Evolutionary conservation across 192 early-diverging fungal species (phyloP).

Genomic region (Backusella tarrabulga): DNA sequence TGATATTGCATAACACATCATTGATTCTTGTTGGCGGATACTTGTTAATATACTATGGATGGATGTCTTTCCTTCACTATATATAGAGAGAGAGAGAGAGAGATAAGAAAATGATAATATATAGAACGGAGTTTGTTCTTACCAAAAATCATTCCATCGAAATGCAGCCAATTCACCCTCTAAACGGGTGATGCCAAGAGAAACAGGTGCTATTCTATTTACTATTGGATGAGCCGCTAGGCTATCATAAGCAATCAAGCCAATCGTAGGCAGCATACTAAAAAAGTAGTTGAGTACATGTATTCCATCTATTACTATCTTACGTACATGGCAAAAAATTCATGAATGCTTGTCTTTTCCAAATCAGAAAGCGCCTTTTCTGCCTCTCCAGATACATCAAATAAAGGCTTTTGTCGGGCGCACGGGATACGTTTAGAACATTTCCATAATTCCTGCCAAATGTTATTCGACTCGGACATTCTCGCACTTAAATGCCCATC

Average conservation of each 20-base stretch:
- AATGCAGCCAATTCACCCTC: conserved; percentile 33
- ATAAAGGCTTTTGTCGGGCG: conserved; percentile 71
- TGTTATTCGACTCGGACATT: conserved; percentile 78
- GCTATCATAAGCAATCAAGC: conserved; percentile 71
- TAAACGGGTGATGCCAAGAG: conserved; percentile 32
- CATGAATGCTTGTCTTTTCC: conserved; percentile 53
- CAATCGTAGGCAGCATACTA: conserved; percentile 72
- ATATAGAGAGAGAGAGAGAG: too few relatives aligned
- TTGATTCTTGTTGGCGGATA: conserved; percentile 43
- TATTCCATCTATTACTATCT: too few relatives aligned
- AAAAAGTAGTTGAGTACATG: conserved; percentile 8
- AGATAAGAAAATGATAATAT: not conserved
- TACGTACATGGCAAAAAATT: conserved; percentile 54
- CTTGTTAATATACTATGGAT: conserved; percentile 35
- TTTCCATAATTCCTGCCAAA: conserved; percentile 89
- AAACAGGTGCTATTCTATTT: conserved; percentile 40
- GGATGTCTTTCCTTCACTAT: conserved; percentile 30
- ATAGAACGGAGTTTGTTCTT: not conserved
- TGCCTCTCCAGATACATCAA: conserved; percentile 73
- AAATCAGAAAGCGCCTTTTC: conserved; percentile 76
- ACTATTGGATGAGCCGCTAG: conserved; percentile 60
- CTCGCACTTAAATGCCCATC: conserved; percentile 65
- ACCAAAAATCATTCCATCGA: conserved; percentile 49
- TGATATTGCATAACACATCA: conserved; percentile 51
- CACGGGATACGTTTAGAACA: conserved; percentile 57